Evolutionary conservation across 345 rosid species (phyloP), one percentile per base, ranked within the genome.

Genomic region (Citropsis articulata): DNA sequence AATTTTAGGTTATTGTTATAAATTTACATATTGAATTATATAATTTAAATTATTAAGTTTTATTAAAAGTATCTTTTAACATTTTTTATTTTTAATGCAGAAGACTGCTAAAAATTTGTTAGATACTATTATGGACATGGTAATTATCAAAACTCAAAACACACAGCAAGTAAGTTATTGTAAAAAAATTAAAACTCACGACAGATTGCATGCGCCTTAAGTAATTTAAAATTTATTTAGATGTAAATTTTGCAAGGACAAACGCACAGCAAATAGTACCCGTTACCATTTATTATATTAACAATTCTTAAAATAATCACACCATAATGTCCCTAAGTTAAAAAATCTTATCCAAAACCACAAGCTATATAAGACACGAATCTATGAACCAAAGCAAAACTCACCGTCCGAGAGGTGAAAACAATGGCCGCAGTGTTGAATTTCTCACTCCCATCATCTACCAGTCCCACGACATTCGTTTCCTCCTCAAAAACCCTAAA

Each of bases 401-500:
- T 9, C 45, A 36, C 9, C 7, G 14, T 9, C 4, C 18, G 21
- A 62, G 50, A 3, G 18, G 21, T 9, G 16, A 28, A 10, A 31
- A 30, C 27, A 60, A 85, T 85, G 90, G 82, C 86, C 19, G 24
- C 84, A 1, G 75, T 68, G 65, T 75, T 62, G 48, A 24, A 71
- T 53, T 64, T 77, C 71, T 64, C 79, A 24, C 24, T n/a, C 28
- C 53, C 77, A 25, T 61, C 80, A 21, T 42, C 75, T 5, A 45
- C 50, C 18, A 45, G 18, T 1, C 40, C 80, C 42, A 66, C 76
- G 33, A 12, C 74, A 53, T 76, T 76, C 80, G 36, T 69, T 53
- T 74, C 72, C 30, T 57, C 80, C 40, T 57, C 81, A 19, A 77
- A 71, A 31, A 75, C 81, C 78, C 27, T 65, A 30, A 75, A 60